Evolutionary conservation across 257 asterid species (phyloP).

Genomic region (Thymus mandschuricus): DNA sequence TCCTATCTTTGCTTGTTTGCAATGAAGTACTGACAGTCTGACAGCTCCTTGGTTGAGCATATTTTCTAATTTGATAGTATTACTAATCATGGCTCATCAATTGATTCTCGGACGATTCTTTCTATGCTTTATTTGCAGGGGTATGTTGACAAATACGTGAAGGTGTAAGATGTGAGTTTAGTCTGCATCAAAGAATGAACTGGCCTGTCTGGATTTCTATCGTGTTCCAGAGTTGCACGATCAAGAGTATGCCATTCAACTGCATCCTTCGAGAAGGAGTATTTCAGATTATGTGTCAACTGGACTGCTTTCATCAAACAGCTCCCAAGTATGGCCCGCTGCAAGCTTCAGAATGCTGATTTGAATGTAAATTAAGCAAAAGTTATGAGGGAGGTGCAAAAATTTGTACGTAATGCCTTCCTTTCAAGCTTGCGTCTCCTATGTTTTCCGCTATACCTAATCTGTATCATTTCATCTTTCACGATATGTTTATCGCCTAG

Average conservation of each 20-base stretch:
- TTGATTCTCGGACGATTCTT: slow-evolving; percentile 21
- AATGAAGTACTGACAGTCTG: slow-evolving; percentile 19
- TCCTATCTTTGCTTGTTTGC: neutral
- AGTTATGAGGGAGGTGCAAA: slow-evolving; percentile 28
- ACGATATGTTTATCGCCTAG: slow-evolving; percentile 14
- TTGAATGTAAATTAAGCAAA: slow-evolving; percentile 40
- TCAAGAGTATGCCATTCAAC: slow-evolving; percentile 25
- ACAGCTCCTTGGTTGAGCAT: slow-evolving; percentile 24
- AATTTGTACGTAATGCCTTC: slow-evolving; percentile 40
- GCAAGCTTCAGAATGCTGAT: slow-evolving; percentile 28
- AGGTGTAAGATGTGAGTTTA: slow-evolving; percentile 47
- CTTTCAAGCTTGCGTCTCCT: slow-evolving; percentile 24
- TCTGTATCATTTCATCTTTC: slow-evolving; percentile 21
- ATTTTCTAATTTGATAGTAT: slow-evolving; percentile 8
- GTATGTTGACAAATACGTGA: slow-evolving; percentile 87
- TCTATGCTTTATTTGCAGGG: slow-evolving; percentile 62
- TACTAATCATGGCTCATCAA: slow-evolving; percentile 20
- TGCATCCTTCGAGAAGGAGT: slow-evolving; percentile 22
- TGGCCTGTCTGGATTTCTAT: slow-evolving; percentile 9
- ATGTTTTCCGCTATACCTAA: slow-evolving; percentile 17
- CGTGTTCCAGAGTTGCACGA: slow-evolving; percentile 33
- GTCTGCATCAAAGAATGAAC: slow-evolving; percentile 34
- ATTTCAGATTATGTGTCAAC: slow-evolving; percentile 13
- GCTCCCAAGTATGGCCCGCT: slow-evolving; percentile 29
- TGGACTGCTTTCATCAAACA: slow-evolving; percentile 20